Conservation (phyloP, 2,329 filamentous ascomycete genomes). For the Pezicula rhizophila region DNA sequence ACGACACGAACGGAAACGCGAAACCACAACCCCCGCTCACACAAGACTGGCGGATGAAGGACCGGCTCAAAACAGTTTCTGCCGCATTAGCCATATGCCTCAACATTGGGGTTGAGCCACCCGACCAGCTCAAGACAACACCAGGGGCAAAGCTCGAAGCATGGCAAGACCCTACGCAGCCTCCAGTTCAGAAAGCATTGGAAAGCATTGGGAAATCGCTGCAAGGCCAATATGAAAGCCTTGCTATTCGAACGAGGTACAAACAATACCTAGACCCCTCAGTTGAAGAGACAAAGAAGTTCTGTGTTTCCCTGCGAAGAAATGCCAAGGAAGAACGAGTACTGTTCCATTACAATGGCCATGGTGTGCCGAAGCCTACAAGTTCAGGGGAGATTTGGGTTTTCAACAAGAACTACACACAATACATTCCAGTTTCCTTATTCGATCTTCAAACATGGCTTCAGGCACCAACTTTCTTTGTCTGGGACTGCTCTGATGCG, state of each 20-base stretch:
- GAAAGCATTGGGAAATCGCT: conserved; percentile 93
- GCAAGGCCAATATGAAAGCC: conserved; percentile 93
- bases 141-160: conserved; percentile 92
- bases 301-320: conserved; percentile 79
- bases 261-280: conserved; percentile 96
- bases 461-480: conserved; percentile 89
- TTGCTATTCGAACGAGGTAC: conserved; percentile 92
- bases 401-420: conserved; percentile 97
- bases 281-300: conserved; percentile 95
- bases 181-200: conserved; percentile 75
- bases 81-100: conserved; percentile 90
- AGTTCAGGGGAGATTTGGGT: conserved; percentile 98
- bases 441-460: conserved; percentile 96
- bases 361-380: conserved; percentile 93
- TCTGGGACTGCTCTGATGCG: conserved; percentile 96
- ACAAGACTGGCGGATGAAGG: conserved; percentile 96
- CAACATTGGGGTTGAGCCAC: conserved; percentile 95
- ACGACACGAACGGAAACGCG: conserved; percentile 88
- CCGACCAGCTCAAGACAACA: conserved; percentile 91
- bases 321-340: conserved; percentile 96
- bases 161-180: conserved; percentile 87
- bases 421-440: conserved; percentile 94
- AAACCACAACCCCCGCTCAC: conserved; percentile 61
- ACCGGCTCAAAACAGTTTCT: conserved; percentile 92
- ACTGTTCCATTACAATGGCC: conserved; percentile 97